A percentile compares a stretch with the other conserved stretches of the same genome.
These are phyloP conservation scores for Alternaria novae-zelandiae DNA, from an alignment of 2,329 filamentous ascomycete genomes.

Conservation along the genomic window DNA sequence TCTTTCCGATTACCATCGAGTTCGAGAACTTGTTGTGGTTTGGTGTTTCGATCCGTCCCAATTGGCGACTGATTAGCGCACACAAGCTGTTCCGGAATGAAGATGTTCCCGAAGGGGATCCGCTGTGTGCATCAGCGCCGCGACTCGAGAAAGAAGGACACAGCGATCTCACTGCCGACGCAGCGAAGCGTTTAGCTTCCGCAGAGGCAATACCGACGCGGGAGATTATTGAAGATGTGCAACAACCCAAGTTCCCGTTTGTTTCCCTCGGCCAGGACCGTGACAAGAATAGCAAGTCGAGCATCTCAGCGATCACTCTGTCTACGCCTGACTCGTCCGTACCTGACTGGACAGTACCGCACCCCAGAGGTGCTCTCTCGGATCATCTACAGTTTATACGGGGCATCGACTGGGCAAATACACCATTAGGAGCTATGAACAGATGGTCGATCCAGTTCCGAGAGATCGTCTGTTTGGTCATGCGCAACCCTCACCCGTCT, in stretches of 20 bases:
- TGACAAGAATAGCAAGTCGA: slow-evolving; percentile 25
- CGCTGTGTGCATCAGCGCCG: slow-evolving; percentile 7
- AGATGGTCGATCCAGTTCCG: slow-evolving; percentile 58
- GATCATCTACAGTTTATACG: slow-evolving; percentile 48
- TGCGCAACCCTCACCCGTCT: slow-evolving; percentile 39
- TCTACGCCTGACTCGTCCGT: slow-evolving; percentile 27
- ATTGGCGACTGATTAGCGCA: slow-evolving; percentile 39
- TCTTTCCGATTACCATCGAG: slow-evolving; percentile 53
- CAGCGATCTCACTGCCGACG: slow-evolving; percentile 1
- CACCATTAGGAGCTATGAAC: slow-evolving; percentile 56
- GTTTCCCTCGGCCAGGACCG: slow-evolving; percentile 19
- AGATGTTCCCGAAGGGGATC: slow-evolving; percentile 17
- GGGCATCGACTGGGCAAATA: slow-evolving; percentile 56
- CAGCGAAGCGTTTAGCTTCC: slow-evolving; percentile 9
- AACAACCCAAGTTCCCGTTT: slow-evolving; percentile 14
- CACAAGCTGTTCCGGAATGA: slow-evolving; percentile 27
- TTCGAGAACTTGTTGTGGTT: slow-evolving; percentile 40
- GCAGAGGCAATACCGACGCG: slow-evolving; percentile 4
- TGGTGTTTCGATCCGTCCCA: slow-evolving; percentile 34
- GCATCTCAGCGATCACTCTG: slow-evolving; percentile 29
- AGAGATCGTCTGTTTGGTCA: slow-evolving; percentile 45
- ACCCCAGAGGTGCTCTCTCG: slow-evolving; percentile 33
- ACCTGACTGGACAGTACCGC: slow-evolving; percentile 36
- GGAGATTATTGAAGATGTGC: neutral
- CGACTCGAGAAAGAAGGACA: neutral